These are phyloP conservation scores for Tieghemostelium lacteum DNA, from an alignment of 78 protist species.

Conservation along the genomic window DNA sequence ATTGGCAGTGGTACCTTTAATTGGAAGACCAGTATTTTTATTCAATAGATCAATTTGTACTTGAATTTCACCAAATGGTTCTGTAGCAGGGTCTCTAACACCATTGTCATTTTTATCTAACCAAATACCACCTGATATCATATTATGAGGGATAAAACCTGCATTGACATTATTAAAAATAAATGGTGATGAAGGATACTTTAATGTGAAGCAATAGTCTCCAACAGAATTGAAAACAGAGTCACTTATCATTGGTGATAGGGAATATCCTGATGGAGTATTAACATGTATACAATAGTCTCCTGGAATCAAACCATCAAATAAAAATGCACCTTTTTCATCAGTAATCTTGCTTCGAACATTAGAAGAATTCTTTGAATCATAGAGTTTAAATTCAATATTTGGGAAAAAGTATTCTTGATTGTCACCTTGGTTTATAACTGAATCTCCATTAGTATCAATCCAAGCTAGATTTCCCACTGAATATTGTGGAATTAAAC, in stretches of 20 bases:
- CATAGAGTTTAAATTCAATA: background rate
- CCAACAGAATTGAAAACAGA: background rate
- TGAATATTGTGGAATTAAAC: constrained; percentile 10
- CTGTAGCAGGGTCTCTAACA: background rate
- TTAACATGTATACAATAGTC: background rate
- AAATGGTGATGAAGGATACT: too few relatives aligned
- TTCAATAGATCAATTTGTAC: background rate
- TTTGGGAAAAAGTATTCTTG: background rate
- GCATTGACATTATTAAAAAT: constrained; percentile 3
- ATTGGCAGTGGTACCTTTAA: background rate
- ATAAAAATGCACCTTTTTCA: background rate
- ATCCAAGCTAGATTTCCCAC: constrained; percentile 27
- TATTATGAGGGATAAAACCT: constrained; percentile 2
- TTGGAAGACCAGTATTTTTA: background rate
- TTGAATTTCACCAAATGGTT: constrained; percentile 6
- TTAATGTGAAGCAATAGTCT: background rate
- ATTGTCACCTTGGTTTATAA: background rate
- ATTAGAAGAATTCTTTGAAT: background rate
- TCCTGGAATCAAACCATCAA: constrained; percentile 14
- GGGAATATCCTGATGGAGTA: background rate
- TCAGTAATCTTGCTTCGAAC: background rate
- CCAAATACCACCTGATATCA: constrained; percentile 12
- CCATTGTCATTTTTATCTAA: constrained; percentile 24
- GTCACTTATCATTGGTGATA: background rate
- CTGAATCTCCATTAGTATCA: constrained; percentile 12